A percentile compares a stretch with the other conserved stretches of the same genome.
phyloP scores from a whole-genome alignment of 1,284 basidiomycete species.

The Ceratobasidium sp. region DNA sequence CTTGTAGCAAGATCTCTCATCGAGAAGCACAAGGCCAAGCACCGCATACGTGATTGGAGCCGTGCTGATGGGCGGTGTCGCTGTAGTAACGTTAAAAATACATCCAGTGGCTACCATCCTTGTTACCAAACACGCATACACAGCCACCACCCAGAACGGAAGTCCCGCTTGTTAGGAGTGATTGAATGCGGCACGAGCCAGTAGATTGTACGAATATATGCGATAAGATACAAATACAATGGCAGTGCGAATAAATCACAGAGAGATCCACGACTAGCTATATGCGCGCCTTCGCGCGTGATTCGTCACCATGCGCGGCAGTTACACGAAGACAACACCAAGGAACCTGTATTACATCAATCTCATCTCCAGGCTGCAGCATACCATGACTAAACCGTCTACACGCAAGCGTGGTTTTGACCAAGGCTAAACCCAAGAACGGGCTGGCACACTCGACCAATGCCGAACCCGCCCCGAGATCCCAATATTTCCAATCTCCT shows the following conservation, averaged over 20 bases:
- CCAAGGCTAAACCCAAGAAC: neutral
- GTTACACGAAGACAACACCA: neutral
- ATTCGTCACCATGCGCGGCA: neutral
- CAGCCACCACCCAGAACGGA: slow-evolving; percentile 3
- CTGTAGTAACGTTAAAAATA: neutral
- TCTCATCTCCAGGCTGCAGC: neutral
- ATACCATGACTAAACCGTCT: neutral
- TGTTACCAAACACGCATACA: slow-evolving; percentile 7
- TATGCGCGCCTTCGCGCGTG: slow-evolving; percentile 12
- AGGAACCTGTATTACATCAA: neutral
- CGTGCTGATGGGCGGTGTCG: neutral
- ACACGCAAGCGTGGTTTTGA: neutral
- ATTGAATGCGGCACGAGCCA: neutral
- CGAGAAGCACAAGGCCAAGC: neutral
- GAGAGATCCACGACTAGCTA: neutral
- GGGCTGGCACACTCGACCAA: too few relatives aligned
- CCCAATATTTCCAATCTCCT: neutral
- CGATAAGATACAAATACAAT: neutral
- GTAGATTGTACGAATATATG: neutral
- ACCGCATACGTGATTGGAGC: neutral
- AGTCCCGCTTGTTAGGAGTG: neutral
- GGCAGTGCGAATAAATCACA: slow-evolving; percentile 7
- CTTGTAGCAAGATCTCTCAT: neutral
- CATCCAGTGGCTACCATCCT: too few relatives aligned
- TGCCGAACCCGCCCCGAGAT: too few relatives aligned